A percentile compares a stretch with the other conserved stretches of the same genome.
phyloP scores from a whole-genome alignment of 768 basidiomycete genomes.

The Hydnomerulius pinastri region DNA sequence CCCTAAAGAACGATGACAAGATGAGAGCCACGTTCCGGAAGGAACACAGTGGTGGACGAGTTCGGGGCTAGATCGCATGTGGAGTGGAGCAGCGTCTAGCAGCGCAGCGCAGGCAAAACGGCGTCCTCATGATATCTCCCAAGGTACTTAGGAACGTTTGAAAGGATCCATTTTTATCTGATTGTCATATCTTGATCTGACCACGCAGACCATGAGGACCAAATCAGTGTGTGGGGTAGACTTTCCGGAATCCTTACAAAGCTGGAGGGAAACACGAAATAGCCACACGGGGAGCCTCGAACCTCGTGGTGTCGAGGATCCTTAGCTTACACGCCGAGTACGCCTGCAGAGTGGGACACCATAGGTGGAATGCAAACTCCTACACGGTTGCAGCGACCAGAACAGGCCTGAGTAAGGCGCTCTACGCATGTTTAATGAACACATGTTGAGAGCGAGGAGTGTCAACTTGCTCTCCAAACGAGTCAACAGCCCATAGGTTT shows the following conservation, averaged over 20 bases:
- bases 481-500: constrained; percentile 26
- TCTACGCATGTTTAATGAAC: constrained; percentile 2
- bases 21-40: constrained; percentile 9
- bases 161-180: neutral
- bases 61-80: constrained; percentile 13
- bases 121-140: neutral
- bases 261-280: neutral
- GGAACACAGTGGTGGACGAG: constrained; percentile 10
- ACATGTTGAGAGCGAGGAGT: constrained; percentile 15
- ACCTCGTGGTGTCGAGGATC: constrained; percentile 2
- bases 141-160: neutral
- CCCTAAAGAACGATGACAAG: constrained; percentile 11
- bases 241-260: constrained; percentile 5
- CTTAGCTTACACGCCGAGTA: constrained; percentile 4
- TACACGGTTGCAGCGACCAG: no score
- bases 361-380: no score
- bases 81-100: constrained; percentile 15
- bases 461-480: constrained; percentile 8
- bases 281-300: constrained; percentile 3
- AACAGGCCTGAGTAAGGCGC: no score
- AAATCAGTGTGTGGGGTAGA: constrained; percentile 20
- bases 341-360: constrained; percentile 9
- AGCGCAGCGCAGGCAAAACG: constrained; percentile 2
- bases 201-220: neutral
- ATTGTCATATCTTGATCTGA: neutral